Percentiles rank a stretch among this genome's conserved stretches.
These are phyloP conservation scores for Papilionanthe hybrid DNA, from an alignment of 116 monocot species.

Conservation along the genomic window DNA sequence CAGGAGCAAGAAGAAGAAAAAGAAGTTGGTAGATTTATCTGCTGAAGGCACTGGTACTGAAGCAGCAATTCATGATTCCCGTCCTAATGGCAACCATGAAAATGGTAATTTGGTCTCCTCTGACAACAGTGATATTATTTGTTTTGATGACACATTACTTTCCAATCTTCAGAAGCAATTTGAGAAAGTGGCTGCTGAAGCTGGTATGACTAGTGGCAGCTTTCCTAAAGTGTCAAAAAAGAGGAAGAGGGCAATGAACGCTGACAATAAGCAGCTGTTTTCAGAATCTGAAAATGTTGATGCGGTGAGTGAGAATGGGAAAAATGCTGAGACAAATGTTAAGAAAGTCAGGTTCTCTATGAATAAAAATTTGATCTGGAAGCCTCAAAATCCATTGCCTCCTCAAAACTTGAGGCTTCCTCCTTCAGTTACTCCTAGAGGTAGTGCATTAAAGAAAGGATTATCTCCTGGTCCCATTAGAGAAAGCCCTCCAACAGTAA, in stretches of 20 bases:
- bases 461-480: slow-evolving; percentile 75
- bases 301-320: slow-evolving; percentile 14
- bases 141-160: slow-evolving; percentile 50
- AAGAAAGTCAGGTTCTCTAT: slow-evolving; percentile 92
- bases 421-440: slow-evolving; percentile 81
- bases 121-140: slow-evolving; percentile 12
- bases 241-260: slow-evolving; percentile 51
- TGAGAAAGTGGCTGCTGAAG: slow-evolving; percentile 79
- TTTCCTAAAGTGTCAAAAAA: slow-evolving; percentile 31
- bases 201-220: slow-evolving; percentile 29
- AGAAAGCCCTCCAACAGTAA: slow-evolving; percentile 36
- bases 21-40: neutral
- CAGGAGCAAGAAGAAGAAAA: slow-evolving; percentile 14
- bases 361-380: slow-evolving; percentile 91
- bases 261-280: neutral
- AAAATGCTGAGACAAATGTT: slow-evolving; percentile 47
- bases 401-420: slow-evolving; percentile 86
- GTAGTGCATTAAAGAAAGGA: slow-evolving; percentile 93
- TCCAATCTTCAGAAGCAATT: slow-evolving; percentile 92
- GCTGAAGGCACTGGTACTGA: neutral
- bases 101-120: slow-evolving; percentile 17
- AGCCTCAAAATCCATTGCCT: slow-evolving; percentile 82
- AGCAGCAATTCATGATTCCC: neutral
- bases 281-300: neutral
- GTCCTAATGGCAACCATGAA: slow-evolving; percentile 11